Base-by-base conservation (phyloP, 2,329 filamentous ascomycete species). In the Phialophora expanda region DNA sequence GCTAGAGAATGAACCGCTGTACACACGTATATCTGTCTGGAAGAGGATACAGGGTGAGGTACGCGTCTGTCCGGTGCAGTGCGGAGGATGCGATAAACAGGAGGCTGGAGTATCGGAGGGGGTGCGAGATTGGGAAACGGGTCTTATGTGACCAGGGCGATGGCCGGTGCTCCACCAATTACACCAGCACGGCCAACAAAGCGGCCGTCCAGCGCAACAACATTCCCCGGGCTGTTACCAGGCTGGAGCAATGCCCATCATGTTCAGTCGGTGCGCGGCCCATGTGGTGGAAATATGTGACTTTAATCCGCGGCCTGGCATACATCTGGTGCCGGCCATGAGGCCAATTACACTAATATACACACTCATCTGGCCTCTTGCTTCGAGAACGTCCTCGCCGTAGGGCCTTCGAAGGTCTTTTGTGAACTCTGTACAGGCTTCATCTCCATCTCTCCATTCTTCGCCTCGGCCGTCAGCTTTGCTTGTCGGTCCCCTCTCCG, bases 391-490 rank as follows among this genome's bases (percentile, higher is more conserved):
- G 56, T 70, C 54, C 57, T 64, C 9, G 65, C 67, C 22, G 62
- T 67, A 17, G 72, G 72, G 7, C 72, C 71, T 64, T 73, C 70
- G 66, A 73, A 73, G 12, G 65, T 62, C 56, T 67, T 69, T 34
- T 64, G 67, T 12, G 58, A 32, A 90, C 86, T 68, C 84, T 80
- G 74, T 30, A 78, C 71, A 66, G 80, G 76, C 65, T 92, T 88
- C 89, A 96, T 89, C 77, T 96, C 92, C 74, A 94, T 82, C 69
- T 82, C 75, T 75, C 82, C 80, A 73, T 83, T 78, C 76, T 87
- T 81, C 76, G 84, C 75, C 73, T 84, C 81, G 73, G 84, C 78
- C 51, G 78, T 74, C 71, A 84, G 74, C 60, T 80, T 81, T 28
- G 81, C 79, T 17, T 79, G 78, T 69, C 82, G 80, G 71, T 84